Base-by-base conservation (phyloP, 169 alveolate genomes). In the Plasmodium coatneyi region DNA sequence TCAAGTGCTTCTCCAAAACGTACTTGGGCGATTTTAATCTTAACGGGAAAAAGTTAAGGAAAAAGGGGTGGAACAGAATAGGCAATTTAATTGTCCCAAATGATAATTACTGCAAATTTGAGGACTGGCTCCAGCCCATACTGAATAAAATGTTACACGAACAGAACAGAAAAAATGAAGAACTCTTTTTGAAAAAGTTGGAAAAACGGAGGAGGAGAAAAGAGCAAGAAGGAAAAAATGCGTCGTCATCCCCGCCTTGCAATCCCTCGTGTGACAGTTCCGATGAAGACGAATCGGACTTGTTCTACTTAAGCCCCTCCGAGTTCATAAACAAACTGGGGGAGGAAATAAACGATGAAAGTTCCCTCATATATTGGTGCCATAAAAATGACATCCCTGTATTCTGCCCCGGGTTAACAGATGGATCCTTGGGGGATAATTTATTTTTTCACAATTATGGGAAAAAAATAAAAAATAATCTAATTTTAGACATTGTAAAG, bases 391-490 rank as follows among this genome's bases (percentile, higher is more conserved):
- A 99, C 95, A 99, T 99, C 46, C 99, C 99, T 3, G 99, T 99
- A 43, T 99, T 98, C 92, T 99, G 99, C 91, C 99, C 99, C 0
- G 99, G 99, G 14, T 96, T 99, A 92, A 99, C 99, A 30, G 99
- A 99, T 95, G 99, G 99, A 6, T 99, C 99, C 52, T 95, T 99
- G 10, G 99, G 99, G 14, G 99, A 99, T 95, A 98, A 98, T 95
- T 96, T 98, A 43, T 99, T 95, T 96, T 96, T 96, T 97, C 98
- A 96, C 96, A 96, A 97, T 95, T 97, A 95, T 95, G 95, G 94
- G 82, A 95, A 80, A 93, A 95, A 80, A 92, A 96, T 39, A 84
- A 96, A 82, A 74, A 96, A 84, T 56, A 93, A 95, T 28, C 94
- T 99, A 36, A 96, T 98, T 76, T 92, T 99, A 56, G 99, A 99